Percentiles rank a stretch among this genome's conserved stretches.
Evolutionary conservation across 2,329 filamentous ascomycete genomes (phyloP).

Genomic region (Leptographium flavum): DNA sequence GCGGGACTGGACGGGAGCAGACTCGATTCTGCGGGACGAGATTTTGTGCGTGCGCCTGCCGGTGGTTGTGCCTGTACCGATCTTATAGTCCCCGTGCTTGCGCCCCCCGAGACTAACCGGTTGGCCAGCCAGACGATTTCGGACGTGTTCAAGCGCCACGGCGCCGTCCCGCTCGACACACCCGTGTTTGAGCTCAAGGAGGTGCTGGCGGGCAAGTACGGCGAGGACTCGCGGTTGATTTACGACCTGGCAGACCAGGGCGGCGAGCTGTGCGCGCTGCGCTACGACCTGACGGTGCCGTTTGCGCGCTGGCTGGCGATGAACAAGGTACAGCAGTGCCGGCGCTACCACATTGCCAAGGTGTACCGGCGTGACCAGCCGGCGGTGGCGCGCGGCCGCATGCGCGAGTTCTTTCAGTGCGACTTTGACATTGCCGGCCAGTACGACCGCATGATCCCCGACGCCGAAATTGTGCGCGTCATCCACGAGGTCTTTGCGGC

Average conservation of each 20-base stretch:
- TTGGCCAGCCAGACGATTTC: slow-evolving; percentile 14
- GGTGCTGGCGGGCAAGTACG: slow-evolving; percentile 37
- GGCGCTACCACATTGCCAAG: slow-evolving; percentile 91
- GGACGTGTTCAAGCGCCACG: slow-evolving; percentile 36
- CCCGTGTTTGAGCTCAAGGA: slow-evolving; percentile 65
- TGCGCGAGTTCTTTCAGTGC: slow-evolving; percentile 95
- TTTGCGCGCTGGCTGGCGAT: slow-evolving; percentile 89
- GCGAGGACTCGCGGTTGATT: slow-evolving; percentile 55
- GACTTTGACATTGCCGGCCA: slow-evolving; percentile 88
- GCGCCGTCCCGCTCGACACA: slow-evolving; percentile 56
- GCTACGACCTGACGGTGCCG: slow-evolving; percentile 50
- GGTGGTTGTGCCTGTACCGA: too few relatives aligned
- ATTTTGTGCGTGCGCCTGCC: slow-evolving; percentile 31
- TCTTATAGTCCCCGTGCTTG: too few relatives aligned
- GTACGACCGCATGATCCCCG: slow-evolving; percentile 84
- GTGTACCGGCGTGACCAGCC: slow-evolving; percentile 43
- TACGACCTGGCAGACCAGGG: slow-evolving; percentile 76
- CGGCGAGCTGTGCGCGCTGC: slow-evolving; percentile 65
- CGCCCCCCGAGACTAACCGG: too few relatives aligned
- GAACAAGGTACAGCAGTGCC: slow-evolving; percentile 77
- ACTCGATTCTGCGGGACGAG: slow-evolving; percentile 54
- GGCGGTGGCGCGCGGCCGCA: slow-evolving; percentile 78
- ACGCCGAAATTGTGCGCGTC: slow-evolving; percentile 78
- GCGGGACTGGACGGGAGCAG: slow-evolving; percentile 52
- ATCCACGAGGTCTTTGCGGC: slow-evolving; percentile 73